Percentiles rank a stretch among this genome's conserved stretches.
phyloP scores from a whole-genome alignment of 352 stramenopile species.

The Phytophthora cryptogea region DNA sequence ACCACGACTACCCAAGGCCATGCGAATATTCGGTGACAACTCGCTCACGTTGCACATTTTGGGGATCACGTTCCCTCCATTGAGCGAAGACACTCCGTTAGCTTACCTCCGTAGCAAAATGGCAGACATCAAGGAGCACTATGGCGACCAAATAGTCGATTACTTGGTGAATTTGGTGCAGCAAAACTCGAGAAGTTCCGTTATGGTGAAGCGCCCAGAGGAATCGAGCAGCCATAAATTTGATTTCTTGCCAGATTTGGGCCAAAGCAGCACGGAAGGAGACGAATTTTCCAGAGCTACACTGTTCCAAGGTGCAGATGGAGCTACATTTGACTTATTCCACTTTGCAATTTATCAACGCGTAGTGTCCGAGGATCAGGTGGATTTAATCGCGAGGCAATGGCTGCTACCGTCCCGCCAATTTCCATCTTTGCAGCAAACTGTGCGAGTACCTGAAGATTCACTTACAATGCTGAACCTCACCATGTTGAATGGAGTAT shows the following conservation, averaged over 20 bases:
- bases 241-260: neutral
- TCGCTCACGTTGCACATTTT: conserved; percentile 57
- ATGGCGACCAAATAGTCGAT: conserved; percentile 62
- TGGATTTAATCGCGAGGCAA: conserved; percentile 31
- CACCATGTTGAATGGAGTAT: conserved; percentile 63
- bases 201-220: conserved; percentile 15
- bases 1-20: conserved; percentile 53
- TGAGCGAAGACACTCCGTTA: conserved; percentile 73
- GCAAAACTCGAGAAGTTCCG: conserved; percentile 19
- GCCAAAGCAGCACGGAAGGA: conserved; percentile 11
- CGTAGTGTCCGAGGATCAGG: conserved; percentile 32
- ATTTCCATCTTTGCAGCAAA: conserved; percentile 39
- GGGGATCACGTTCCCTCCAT: conserved; percentile 52
- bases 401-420: conserved; percentile 46
- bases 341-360: conserved; percentile 70
- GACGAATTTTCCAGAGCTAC: conserved; percentile 25
- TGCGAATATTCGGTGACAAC: conserved; percentile 61
- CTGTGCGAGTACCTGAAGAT: conserved; percentile 50
- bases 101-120: conserved; percentile 58
- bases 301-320: conserved; percentile 49
- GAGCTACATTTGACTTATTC: conserved; percentile 69
- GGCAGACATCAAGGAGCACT: conserved; percentile 52
- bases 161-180: conserved; percentile 57
- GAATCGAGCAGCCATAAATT: conserved; percentile 4
- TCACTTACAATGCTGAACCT: conserved; percentile 51